A percentile compares a stretch with the other conserved stretches of the same genome.
These are phyloP conservation scores for Falciphora oryzae DNA, from an alignment of 2,329 filamentous ascomycete genomes.

Conservation along the genomic window DNA sequence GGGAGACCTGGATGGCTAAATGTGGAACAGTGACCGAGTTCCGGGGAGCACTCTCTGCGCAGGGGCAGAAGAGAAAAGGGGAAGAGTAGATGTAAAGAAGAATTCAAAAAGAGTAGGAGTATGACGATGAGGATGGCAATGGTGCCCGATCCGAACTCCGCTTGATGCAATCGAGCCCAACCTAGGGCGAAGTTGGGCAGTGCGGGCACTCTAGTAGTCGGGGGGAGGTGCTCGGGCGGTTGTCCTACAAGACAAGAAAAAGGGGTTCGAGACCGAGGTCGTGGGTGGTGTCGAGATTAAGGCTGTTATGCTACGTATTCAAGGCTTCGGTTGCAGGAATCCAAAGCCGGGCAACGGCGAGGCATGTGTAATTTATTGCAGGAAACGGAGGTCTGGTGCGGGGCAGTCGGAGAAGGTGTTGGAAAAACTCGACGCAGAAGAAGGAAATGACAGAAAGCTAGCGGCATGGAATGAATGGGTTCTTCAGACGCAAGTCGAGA, in stretches of 20 bases:
- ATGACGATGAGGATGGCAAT: slow-evolving; percentile 8
- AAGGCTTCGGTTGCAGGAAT: slow-evolving; percentile 41
- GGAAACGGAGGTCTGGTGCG: slow-evolving; percentile 43
- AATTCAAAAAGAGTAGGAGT: slow-evolving; percentile 18
- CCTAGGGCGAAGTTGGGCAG: slow-evolving; percentile 29
- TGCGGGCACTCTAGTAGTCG: slow-evolving; percentile 11
- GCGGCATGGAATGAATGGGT: slow-evolving; percentile 38
- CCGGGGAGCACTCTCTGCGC: background rate
- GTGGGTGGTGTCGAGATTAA: slow-evolving; percentile 21
- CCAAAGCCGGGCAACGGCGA: slow-evolving; percentile 48
- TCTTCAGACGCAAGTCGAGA: slow-evolving; percentile 55
- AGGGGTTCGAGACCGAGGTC: slow-evolving; percentile 2
- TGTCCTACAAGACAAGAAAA: slow-evolving; percentile 28
- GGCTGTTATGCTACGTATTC: slow-evolving; percentile 36
- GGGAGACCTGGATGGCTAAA: slow-evolving; percentile 6
- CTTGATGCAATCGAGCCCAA: slow-evolving; percentile 53
- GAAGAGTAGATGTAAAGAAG: slow-evolving; percentile 14
- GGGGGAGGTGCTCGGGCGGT: slow-evolving; percentile 23
- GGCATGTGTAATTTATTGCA: slow-evolving; percentile 62
- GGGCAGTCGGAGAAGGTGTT: slow-evolving; percentile 31
- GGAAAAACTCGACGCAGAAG: slow-evolving; percentile 30
- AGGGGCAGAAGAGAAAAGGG: slow-evolving; percentile 16
- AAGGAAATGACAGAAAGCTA: slow-evolving; percentile 29
- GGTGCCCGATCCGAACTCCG: slow-evolving; percentile 23
- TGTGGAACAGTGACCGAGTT: slow-evolving; percentile 5